Evolutionary conservation across 2,329 filamentous ascomycete genomes (phyloP), one percentile per base, ranked within the genome.

Genomic region (Ceratocystis eucalypticola): DNA sequence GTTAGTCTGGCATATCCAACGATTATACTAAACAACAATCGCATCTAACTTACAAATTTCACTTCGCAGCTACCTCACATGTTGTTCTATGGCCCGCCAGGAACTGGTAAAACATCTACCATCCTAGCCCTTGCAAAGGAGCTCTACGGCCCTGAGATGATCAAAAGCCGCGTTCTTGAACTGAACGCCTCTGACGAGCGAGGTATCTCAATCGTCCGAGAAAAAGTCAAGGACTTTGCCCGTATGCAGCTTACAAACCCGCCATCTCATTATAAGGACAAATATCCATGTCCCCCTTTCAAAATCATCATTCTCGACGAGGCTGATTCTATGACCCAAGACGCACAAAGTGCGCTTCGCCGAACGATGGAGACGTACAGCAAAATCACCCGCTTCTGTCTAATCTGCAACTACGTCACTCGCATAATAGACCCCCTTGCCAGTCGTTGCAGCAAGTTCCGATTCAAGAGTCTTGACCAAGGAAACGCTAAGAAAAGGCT

Each of bases 251-350:
- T 97, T 69, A 92, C 89, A 37, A 91, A 95, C 70, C 86, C 89
- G 1, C 86, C 90, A 0, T 77, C 86, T 69, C 79, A 86, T 71
- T 83, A 89, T 78, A 79, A 84, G 76, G 76, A 80, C 68, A 77
- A 87, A 73, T 96, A 96, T 73, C 92, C 94, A 0, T 97, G 93
- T 74, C 94, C 94, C 25, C 94, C 94, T 0, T 99, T 96, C 80
- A 99, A 99, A 79, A 96, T 99, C 74, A 93, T 99, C 74, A 91
- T 99, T 69, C 85, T 99, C 68, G 94, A 99, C 76, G 94, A 99
- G 78, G 94, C 94, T 71, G 94, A 99, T 75, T 94, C 88, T 71
- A 97, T 99, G 93, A 99, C 94, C 48, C 93, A 97, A 76, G 95
- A 99, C 77, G 94, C 94, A 12, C 94, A 99, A 79, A 89, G 86